A percentile compares a stretch with the other conserved stretches of the same genome.
Evolutionary conservation across 257 asterid species (phyloP).

Genomic region (Solanum habrochaites): DNA sequence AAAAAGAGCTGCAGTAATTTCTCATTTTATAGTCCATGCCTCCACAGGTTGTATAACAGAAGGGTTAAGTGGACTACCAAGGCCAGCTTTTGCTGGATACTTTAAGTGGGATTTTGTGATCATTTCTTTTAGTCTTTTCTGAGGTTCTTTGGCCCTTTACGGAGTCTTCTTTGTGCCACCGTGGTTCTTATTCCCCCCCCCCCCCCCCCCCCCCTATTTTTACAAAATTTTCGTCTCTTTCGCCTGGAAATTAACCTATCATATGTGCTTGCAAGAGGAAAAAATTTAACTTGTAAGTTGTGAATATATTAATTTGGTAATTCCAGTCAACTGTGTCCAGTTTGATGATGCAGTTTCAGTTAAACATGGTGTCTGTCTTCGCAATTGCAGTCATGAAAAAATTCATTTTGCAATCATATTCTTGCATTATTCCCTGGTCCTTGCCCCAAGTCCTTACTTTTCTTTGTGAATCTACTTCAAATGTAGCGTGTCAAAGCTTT

Average conservation of each 20-base stretch:
- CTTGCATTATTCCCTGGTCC: background rate
- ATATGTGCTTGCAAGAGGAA: background rate
- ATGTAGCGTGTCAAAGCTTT: constrained; percentile 61
- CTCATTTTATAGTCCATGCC: background rate
- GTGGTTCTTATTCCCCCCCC: background rate
- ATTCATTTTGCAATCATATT: background rate
- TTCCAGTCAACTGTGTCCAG: background rate
- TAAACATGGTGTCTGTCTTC: background rate
- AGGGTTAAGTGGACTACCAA: background rate
- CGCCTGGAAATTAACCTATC: background rate
- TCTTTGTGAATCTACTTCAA: background rate
- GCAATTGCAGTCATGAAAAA: background rate
- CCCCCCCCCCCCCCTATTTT: background rate
- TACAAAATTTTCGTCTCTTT: background rate
- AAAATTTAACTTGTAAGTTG: background rate
- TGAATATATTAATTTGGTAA: background rate
- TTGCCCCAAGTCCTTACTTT: constrained; percentile 10
- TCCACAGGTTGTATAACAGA: background rate
- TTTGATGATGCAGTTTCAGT: background rate
- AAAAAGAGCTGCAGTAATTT: background rate
- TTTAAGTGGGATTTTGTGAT: background rate
- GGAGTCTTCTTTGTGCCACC: background rate
- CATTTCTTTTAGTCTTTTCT: background rate
- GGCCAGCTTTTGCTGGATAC: background rate
- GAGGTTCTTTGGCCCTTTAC: background rate